Conservation (phyloP, 768 basidiomycete species). For the Sarcodon aspratus region DNA sequence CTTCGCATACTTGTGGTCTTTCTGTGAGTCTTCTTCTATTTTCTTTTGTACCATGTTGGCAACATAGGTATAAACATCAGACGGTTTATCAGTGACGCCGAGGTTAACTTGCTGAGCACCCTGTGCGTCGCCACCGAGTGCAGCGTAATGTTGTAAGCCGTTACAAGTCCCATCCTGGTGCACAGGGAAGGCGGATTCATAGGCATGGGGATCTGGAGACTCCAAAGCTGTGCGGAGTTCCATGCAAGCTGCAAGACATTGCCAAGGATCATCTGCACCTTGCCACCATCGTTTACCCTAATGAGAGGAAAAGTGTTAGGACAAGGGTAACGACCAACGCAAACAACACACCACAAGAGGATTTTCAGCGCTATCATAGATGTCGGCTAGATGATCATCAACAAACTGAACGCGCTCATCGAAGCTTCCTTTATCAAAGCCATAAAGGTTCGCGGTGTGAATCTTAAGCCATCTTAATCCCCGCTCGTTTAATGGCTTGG, state of each 20-base stretch:
- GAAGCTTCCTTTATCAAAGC: constrained; percentile 91
- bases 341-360: constrained; percentile 53
- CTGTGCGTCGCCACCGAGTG: constrained; percentile 81
- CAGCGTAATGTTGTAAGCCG: constrained; percentile 97
- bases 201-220: constrained; percentile 47
- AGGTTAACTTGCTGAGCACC: constrained; percentile 94
- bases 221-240: constrained; percentile 78
- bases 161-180: constrained; percentile 99
- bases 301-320: constrained; percentile 1
- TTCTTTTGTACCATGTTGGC: constrained; percentile 72
- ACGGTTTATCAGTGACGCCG: constrained; percentile 69
- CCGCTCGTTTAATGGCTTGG: constrained; percentile 67
- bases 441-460: constrained; percentile 86
- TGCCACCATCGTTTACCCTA: constrained; percentile 86
- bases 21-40: constrained; percentile 43
- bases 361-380: constrained; percentile 73
- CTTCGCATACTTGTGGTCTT: constrained; percentile 36
- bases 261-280: constrained; percentile 93
- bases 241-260: constrained; percentile 86
- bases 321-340: background rate
- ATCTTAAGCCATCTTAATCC: constrained; percentile 95
- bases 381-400: constrained; percentile 57
- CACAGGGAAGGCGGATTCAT: constrained; percentile 67
- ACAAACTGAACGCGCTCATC: constrained; percentile 83
- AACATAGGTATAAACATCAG: constrained; percentile 92